A percentile compares a stretch with the other conserved stretches of the same genome.
phyloP scores from a whole-genome alignment of 805 yeast species.

The Tetrapisispora pingtungensis region DNA sequence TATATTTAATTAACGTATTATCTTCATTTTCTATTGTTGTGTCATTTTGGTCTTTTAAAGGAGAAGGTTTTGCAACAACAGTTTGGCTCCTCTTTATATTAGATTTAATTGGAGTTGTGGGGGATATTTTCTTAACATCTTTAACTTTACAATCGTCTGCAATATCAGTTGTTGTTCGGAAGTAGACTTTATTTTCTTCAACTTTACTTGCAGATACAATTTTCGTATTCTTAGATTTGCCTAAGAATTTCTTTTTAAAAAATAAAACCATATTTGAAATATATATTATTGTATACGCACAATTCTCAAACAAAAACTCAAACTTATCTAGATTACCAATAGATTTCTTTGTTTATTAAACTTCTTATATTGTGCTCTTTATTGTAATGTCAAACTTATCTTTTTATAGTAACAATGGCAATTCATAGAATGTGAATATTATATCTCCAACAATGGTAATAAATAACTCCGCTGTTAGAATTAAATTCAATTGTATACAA shows the following conservation, averaged over 20 bases:
- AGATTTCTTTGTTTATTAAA: too few relatives aligned
- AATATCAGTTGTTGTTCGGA: not conserved
- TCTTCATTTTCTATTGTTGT: not conserved
- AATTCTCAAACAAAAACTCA: too few relatives aligned
- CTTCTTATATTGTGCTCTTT: too few relatives aligned
- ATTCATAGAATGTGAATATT: too few relatives aligned
- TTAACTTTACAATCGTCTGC: not conserved
- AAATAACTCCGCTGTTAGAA: too few relatives aligned
- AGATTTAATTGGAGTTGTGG: not conserved
- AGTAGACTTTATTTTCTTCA: not conserved
- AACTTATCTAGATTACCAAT: too few relatives aligned
- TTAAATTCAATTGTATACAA: too few relatives aligned
- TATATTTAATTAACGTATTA: not conserved
- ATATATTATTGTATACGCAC: too few relatives aligned
- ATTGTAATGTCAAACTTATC: too few relatives aligned
- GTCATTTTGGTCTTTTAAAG: not conserved
- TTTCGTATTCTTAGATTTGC: not conserved
- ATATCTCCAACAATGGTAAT: too few relatives aligned
- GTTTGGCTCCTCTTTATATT: not conserved
- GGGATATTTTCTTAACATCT: not conserved
- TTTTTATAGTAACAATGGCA: too few relatives aligned
- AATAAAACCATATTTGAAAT: not conserved
- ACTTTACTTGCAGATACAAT: constrained; percentile 1
- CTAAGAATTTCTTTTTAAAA: not conserved
- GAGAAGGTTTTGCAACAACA: not conserved